phyloP scores from a whole-genome alignment of 176 grass and related monocot genomes.

The Musa schizocarpa region DNA sequence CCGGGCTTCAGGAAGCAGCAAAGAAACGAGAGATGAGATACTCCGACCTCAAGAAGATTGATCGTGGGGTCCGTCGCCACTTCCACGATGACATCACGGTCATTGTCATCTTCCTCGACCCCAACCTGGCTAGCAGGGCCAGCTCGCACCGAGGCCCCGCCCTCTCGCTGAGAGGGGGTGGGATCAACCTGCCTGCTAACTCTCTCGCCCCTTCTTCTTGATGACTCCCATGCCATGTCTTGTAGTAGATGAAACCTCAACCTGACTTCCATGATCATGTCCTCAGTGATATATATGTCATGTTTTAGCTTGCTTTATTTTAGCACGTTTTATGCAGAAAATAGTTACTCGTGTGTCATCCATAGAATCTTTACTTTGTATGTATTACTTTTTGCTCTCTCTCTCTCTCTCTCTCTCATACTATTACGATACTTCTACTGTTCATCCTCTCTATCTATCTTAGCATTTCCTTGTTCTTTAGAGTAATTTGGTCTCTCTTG shows the following conservation, averaged over 20 bases:
- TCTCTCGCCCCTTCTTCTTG: conserved; percentile 7
- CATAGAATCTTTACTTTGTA: background rate
- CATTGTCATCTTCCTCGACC: conserved; percentile 16
- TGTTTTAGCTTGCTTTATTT: background rate
- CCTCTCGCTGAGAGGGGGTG: conserved; percentile 21
- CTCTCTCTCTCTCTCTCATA: too few relatives aligned
- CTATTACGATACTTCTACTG: too few relatives aligned
- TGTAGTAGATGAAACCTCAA: background rate
- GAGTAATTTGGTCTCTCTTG: too few relatives aligned
- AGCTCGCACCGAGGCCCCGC: conserved; percentile 1
- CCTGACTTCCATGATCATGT: background rate
- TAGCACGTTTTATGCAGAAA: background rate
- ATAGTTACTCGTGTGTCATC: background rate
- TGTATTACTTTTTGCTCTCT: background rate
- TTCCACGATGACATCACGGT: conserved; percentile 28
- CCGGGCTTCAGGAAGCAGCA: conserved; percentile 21
- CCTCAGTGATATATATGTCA: conserved; percentile 1
- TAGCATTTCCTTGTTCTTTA: too few relatives aligned
- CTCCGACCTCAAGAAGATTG: conserved; percentile 30
- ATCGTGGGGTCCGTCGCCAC: conserved; percentile 18
- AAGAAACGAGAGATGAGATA: conserved; percentile 30
- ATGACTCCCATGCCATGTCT: too few relatives aligned
- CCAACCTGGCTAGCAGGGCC: conserved; percentile 17
- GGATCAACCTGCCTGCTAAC: conserved; percentile 6
- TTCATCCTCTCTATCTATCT: too few relatives aligned